Evolutionary conservation across 495 filamentous ascomycete species (phyloP), one percentile per base, ranked within the genome.

Genomic region (Penicillium malachiteum): DNA sequence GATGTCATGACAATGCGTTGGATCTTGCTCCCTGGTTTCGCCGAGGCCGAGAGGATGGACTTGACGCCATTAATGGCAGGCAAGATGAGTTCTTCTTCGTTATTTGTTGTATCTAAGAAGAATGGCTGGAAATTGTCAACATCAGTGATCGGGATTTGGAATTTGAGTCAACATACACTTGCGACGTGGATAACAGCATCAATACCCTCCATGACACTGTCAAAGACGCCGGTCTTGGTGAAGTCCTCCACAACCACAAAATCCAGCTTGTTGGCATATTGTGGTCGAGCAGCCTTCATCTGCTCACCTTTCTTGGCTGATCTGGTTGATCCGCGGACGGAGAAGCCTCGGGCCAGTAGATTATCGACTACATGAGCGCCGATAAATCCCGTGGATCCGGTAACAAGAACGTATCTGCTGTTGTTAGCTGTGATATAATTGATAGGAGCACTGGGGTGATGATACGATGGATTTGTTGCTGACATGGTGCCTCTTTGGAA

Each of bases 1-100:
- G 82, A 86, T 5, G 88, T 92, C 42, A 93, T 76, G 48, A 90
- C 83, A 9, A 94, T 82, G 41, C 83, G 79, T 65, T 84, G 84
- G 32, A 92, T 87, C 10, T 68, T 58, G 0, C 87, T 84, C 3
- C 84, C 85, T 50, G 74, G 75, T 21, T 57, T 57, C 9, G 58
- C 80, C 79, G 63, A 63, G 10, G 63, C 63, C 0, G 54, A 53
- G 13, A 66, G 52, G 16, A 66, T 60, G 0, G 63, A 63, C 31
- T 56, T 60, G 13, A 66, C 63, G 30, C 63, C 63, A 62, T 82
- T 81, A 64, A 93, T 77, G 11, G 90, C 90, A 0, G 90, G 89
- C 56, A 88, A 78, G 43, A 92, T 71, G 12, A 93, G 77, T 44
- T 92, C 85, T 42, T 77, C 84, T 58, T 89, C 74, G 37, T 86